These are phyloP conservation scores for Pseudogymnoascus pannorum DNA, from an alignment of 2,329 filamentous ascomycete species.

Conservation along the genomic window DNA sequence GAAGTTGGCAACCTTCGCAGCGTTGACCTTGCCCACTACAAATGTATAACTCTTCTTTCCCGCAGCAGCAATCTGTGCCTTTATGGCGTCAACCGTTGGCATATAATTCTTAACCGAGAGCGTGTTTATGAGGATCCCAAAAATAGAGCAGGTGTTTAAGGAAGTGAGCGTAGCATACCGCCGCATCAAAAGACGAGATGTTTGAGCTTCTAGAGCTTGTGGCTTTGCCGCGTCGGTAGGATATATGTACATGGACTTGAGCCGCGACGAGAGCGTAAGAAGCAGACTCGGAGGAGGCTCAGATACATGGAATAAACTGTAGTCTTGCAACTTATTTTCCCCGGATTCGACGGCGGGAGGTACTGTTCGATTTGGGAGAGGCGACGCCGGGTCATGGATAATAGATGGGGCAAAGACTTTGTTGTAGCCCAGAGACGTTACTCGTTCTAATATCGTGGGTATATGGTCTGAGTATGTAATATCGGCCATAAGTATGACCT, in stretches of 20 bases:
- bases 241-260: slow-evolving; percentile 71
- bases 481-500: slow-evolving; percentile 79
- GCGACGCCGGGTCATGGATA: slow-evolving; percentile 68
- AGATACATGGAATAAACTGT: slow-evolving; percentile 73
- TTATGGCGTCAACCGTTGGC: slow-evolving; percentile 66
- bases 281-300: slow-evolving; percentile 76
- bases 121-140: slow-evolving; percentile 94
- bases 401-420: slow-evolving; percentile 64
- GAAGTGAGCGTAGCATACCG: slow-evolving; percentile 82
- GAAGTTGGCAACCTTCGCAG: slow-evolving; percentile 95
- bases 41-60: slow-evolving; percentile 96
- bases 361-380: slow-evolving; percentile 76
- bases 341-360: slow-evolving; percentile 39
- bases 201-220: slow-evolving; percentile 32
- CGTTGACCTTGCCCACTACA: slow-evolving; percentile 92
- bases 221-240: slow-evolving; percentile 41
- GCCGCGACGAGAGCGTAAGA: slow-evolving; percentile 76
- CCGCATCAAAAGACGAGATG: slow-evolving; percentile 59
- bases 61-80: slow-evolving; percentile 62
- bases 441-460: slow-evolving; percentile 42
- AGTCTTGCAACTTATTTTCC: slow-evolving; percentile 39
- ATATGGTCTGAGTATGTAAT: slow-evolving; percentile 79
- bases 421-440: slow-evolving; percentile 60
- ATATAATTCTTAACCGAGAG: slow-evolving; percentile 89
- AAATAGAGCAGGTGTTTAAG: slow-evolving; percentile 72